phyloP scores from a whole-genome alignment of 495 filamentous ascomycete genomes.

The Platismatia glauca region DNA sequence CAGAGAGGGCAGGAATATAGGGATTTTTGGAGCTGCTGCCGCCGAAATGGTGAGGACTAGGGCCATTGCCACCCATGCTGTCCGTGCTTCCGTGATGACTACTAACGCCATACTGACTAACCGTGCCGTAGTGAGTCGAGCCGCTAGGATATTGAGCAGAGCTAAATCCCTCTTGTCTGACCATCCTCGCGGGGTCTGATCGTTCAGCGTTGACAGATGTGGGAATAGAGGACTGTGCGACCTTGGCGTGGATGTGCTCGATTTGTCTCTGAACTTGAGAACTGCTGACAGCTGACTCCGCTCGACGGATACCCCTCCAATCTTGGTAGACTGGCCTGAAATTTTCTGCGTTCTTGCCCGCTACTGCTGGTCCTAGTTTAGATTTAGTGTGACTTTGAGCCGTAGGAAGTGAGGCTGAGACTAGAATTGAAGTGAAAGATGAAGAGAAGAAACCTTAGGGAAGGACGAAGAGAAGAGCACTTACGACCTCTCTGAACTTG shows the following conservation, averaged over 20 bases:
- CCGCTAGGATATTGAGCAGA: not conserved
- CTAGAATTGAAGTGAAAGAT: not conserved
- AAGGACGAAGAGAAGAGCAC: not conserved
- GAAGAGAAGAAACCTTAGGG: not conserved
- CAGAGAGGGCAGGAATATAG: not conserved
- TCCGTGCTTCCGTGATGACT: not conserved
- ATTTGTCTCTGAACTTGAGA: conserved; percentile 4
- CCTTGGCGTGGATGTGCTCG: not conserved
- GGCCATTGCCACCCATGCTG: not conserved
- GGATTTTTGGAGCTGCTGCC: not conserved
- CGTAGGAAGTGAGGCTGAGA: not conserved
- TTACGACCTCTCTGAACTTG: conserved; percentile 19
- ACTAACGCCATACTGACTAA: not conserved
- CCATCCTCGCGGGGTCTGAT: not conserved
- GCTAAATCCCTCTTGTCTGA: not conserved
- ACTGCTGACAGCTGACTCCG: not conserved
- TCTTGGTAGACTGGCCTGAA: conserved; percentile 11
- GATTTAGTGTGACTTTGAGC: not conserved
- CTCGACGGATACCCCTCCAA: conserved; percentile 9
- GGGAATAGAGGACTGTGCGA: not conserved
- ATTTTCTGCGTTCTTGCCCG: conserved; percentile 20
- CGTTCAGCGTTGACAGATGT: not conserved
- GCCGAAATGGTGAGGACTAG: not conserved
- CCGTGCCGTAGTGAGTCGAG: not conserved
- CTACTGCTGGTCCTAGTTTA: conserved; percentile 19